Conservation (phyloP, 345 rosid genomes). For the Nephelium lappaceum region DNA sequence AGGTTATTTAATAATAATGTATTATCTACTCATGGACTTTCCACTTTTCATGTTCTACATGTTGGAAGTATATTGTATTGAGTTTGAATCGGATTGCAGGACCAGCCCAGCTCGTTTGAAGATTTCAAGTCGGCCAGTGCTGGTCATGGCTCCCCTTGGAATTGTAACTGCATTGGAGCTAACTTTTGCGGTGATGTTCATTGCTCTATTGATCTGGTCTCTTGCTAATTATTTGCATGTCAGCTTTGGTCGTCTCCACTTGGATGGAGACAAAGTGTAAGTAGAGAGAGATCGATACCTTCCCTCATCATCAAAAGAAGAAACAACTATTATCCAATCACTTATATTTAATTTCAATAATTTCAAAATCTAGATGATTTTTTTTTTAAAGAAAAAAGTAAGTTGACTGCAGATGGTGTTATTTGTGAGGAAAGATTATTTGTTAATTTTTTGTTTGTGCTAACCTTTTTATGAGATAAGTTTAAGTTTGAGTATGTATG, state of each 20-base stretch:
- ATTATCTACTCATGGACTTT: too few relatives aligned
- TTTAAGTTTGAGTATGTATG: too few relatives aligned
- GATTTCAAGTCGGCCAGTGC: constrained; percentile 35
- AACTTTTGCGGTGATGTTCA: constrained; percentile 50
- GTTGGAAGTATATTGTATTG: neutral
- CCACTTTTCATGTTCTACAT: too few relatives aligned
- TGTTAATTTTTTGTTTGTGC: too few relatives aligned
- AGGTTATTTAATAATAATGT: constrained; percentile 16
- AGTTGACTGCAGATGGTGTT: too few relatives aligned
- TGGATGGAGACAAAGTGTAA: constrained; percentile 43
- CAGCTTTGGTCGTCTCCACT: constrained; percentile 54
- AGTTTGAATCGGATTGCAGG: neutral
- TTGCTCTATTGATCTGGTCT: constrained; percentile 59
- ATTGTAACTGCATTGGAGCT: constrained; percentile 56
- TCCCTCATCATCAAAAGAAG: too few relatives aligned
- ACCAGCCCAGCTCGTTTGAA: neutral
- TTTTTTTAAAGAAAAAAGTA: too few relatives aligned
- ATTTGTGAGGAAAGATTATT: too few relatives aligned
- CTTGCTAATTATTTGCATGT: constrained; percentile 47
- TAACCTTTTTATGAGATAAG: too few relatives aligned
- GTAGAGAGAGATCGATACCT: neutral
- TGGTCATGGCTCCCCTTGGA: constrained; percentile 67
- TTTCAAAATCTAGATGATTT: too few relatives aligned
- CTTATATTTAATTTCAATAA: too few relatives aligned
- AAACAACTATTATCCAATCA: too few relatives aligned